Evolutionary conservation across 2,329 filamentous ascomycete species (phyloP), one percentile per base, ranked within the genome.

Genomic region (Chrysoporthe austroafricana): DNA sequence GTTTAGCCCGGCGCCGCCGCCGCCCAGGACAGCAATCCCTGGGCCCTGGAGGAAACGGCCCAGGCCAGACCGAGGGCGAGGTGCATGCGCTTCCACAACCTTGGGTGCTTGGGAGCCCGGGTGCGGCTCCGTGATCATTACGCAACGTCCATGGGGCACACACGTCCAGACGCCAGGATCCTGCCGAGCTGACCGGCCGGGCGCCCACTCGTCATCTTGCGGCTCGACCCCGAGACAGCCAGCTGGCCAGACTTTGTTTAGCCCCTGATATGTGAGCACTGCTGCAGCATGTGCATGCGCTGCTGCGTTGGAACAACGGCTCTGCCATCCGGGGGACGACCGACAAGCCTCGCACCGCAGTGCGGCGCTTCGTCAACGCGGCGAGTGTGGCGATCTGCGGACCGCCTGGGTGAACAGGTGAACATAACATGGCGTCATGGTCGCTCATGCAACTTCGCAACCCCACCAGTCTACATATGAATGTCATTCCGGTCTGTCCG

Each of bases 341-440:
- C 9, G 14, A 14, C 21, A 9, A 52, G 11, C 21, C 48, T 50
- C 14, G n/a, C 48, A 26, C 26, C 14, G 48, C 21, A 52, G 11
- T 26, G n/a, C 14, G 11, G 14, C 21, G n/a, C 21, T 52, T 52
- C 13, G 32, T 6, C 11, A 9, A 4, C 50, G 3, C 36, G 13
- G 32, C 3, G 8, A 52, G 8, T 44, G 1, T 43, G n/a, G 36
- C 34, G 57, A 39, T 36, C 56, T 58, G 8, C 34, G n/a, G 39
- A 60, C 21, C 9, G 5, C 4, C 14, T 11, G 13, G 39, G 26
- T 26, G 26, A 26, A 26, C 26, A 26, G 21, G n/a, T 16, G n/a
- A 43, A 42, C 36, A 59, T 18, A 42, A 4, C n/a, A 59, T 60
- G 57, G 14, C 57, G 36, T 60, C 57, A 60, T 43, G n/a, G 44